Conservation (phyloP, 169 alveolate genomes). For the Neospora caninum region DNA sequence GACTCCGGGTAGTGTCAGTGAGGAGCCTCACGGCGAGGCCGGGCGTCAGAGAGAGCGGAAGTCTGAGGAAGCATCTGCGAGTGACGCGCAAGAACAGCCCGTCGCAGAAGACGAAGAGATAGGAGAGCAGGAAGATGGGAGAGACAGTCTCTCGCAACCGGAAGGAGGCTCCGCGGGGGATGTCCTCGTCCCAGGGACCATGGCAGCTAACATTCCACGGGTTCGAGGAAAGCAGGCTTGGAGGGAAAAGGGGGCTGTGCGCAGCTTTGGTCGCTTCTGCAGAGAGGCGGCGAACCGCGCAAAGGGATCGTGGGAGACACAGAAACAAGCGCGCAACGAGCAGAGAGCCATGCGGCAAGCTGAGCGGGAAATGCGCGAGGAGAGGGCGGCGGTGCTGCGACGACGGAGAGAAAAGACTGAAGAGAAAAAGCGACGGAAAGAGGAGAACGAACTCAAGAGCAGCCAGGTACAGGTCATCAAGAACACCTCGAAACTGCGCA, state of each 20-base stretch:
- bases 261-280: slow-evolving; percentile 61
- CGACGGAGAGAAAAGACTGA: slow-evolving; percentile 54
- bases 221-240: slow-evolving; percentile 54
- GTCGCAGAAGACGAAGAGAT: too few relatives aligned
- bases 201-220: slow-evolving; percentile 31
- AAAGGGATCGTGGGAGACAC: slow-evolving; percentile 49
- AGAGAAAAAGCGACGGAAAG: slow-evolving; percentile 57
- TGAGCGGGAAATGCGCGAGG: slow-evolving; percentile 42
- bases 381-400: slow-evolving; percentile 26
- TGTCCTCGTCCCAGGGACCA: background rate
- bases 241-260: slow-evolving; percentile 53
- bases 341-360: slow-evolving; percentile 23
- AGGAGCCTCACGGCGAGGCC: background rate
- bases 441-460: slow-evolving; percentile 61
- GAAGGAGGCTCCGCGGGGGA: background rate
- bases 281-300: slow-evolving; percentile 31
- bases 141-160: background rate
- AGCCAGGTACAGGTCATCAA: slow-evolving; percentile 55
- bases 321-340: slow-evolving; percentile 36
- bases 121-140: background rate
- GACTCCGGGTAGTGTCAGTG: too few relatives aligned
- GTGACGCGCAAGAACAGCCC: too few relatives aligned
- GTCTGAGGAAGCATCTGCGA: too few relatives aligned
- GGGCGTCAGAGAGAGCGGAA: background rate
- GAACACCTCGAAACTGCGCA: slow-evolving; percentile 46